Base-by-base conservation (phyloP, 2,329 filamentous ascomycete genomes). In the Nakataea oryzae region DNA sequence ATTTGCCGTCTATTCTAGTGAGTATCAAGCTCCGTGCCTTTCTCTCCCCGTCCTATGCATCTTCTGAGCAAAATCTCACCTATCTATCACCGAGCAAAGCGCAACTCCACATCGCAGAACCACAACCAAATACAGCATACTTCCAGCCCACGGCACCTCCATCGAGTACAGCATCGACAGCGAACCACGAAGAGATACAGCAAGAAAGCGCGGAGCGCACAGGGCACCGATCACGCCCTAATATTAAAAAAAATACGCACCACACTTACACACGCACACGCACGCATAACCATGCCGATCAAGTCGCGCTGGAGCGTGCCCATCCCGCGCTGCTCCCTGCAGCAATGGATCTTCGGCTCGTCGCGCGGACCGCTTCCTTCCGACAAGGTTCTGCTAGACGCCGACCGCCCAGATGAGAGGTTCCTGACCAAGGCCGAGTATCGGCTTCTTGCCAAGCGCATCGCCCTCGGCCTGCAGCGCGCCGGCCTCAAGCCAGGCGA, bases 381-480 rank as follows among this genome's bases (percentile, higher is more conserved):
- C 59, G 73, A 70, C 57, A 74, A 76, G 61, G 74, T 76, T 47
- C 84, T 86, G 67, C 77, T 90, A 60, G 89, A 92, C 67, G 83
- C 88, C 11, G 80, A 84, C 47, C 77, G 81, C 1, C 87, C 90
- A 1, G 82, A 89, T 8, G 86, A 82, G 11, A 85, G 88, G 67
- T 85, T 80, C 66, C 76, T 95, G 54, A 89, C 86, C 4, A 76
- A 83, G 54, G 71, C 80, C 65, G 79, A 82, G 64, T 90, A 87
- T 71, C 86, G 90, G 27, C 78, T 87, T 65, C 87, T 89, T 78
- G 81, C 86, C 41, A 88, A 92, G 72, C 85, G 89, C 17, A 75
- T 95, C 41, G 90, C 89, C 1, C 78, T 85, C 1, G 90, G 90
- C 1, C 75, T 91, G 32, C 79, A 78, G 57, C 80, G 81, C 62